phyloP scores from a whole-genome alignment of 1,284 basidiomycete species.

The Irpex lacteus region DNA sequence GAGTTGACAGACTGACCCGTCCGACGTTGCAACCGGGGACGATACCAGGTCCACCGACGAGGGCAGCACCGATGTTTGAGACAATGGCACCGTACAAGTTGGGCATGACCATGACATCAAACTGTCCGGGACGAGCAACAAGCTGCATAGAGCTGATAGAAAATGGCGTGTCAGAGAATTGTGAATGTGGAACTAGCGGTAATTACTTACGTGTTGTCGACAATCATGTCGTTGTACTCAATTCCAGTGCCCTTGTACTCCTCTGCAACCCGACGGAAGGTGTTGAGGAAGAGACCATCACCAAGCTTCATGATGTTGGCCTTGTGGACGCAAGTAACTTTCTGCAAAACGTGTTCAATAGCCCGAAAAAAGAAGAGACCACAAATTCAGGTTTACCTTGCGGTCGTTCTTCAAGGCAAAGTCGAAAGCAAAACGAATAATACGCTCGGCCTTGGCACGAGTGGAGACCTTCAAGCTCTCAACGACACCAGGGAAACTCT shows the following conservation, averaged over 20 bases:
- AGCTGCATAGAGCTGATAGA: conserved; percentile 91
- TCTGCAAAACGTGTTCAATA: conserved; percentile 46
- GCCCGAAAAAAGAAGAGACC: neutral
- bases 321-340: conserved; percentile 99
- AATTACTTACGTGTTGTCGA: conserved; percentile 86
- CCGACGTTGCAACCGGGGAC: conserved; percentile 99
- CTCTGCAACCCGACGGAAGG: conserved; percentile 94
- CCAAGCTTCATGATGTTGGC: conserved; percentile 99
- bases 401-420: conserved; percentile 99
- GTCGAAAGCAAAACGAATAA: conserved; percentile 97
- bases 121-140: conserved; percentile 92
- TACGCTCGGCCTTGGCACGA: conserved; percentile 93
- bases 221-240: conserved; percentile 96
- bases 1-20: conserved; percentile 51
- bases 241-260: conserved; percentile 95
- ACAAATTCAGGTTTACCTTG: conserved; percentile 55
- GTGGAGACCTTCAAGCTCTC: conserved; percentile 99
- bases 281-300: conserved; percentile 99
- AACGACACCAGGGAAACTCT: conserved; percentile 97
- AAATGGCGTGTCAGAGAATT: neutral
- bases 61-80: conserved; percentile 97
- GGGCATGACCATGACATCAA: conserved; percentile 99
- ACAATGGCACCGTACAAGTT: conserved; percentile 98
- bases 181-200: neutral
- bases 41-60: conserved; percentile 97